Evolutionary conservation across 202 grass and related monocot species (phyloP), one percentile per base, ranked within the genome.

Genomic region (Hordeum pubiflorum): DNA sequence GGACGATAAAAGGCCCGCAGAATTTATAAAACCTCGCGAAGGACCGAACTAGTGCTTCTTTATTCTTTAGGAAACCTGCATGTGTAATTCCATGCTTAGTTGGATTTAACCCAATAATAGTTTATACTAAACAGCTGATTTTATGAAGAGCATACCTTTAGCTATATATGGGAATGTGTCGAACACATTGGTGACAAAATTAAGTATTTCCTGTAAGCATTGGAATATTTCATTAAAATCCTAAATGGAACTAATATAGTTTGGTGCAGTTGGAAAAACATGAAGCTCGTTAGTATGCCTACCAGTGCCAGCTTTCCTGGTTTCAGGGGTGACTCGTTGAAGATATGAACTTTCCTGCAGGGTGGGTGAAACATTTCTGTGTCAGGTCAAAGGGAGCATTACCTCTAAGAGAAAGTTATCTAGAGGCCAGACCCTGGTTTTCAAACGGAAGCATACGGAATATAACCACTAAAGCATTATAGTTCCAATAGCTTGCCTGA

Each of bases 151-250:
- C 77, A 41, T 88, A 90, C 93, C 82, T 83, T 81, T n/a, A 39
- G 90, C 77, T 61, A 80, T 58, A 69, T 88, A 86, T 8, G 87
- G 93, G 40, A 95, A 90, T 40, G 57, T 85, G 76, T 95, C 84
- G 54, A 97, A 75, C 68, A 97, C 59, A 37, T 15, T 63, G 36
- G 85, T 78, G 44, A 87, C 71, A 23, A 91, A 83, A 33, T 79
- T 85, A 29, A 97, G 88, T 75, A 93, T 79, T 76, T 91, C 79
- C 93, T 97, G 90, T 67, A 95, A 84, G 70, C 78, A 90, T 86
- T 61, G 24, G 10, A 69, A n/a, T 34, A 69, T 82, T 76, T 78
- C 34, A 79, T 60, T 64, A 41, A 17, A 22, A 85, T 17, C 14
- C 66, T 26, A 33, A 56, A 23, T 86, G 26, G 26, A 31, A 80